Percentiles rank a stretch among this genome's conserved stretches.
These are phyloP conservation scores for Aureobasidium uvarum DNA, from an alignment of 2,329 filamentous ascomycete species.

Conservation along the genomic window DNA sequence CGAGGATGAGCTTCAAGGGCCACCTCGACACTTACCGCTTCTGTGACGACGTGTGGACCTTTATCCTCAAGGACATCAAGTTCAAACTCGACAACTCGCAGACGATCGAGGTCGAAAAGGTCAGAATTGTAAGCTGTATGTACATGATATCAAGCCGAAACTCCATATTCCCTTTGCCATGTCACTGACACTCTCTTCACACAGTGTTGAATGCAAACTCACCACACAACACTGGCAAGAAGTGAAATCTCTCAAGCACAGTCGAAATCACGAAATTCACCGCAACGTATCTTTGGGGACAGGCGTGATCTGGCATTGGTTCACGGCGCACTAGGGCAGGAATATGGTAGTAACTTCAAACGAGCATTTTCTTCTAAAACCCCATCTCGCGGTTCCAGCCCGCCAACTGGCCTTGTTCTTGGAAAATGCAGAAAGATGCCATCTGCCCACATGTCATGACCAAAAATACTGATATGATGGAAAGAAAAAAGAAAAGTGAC, in stretches of 20 bases:
- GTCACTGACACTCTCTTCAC: no score
- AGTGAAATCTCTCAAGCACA: background rate
- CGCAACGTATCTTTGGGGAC: background rate
- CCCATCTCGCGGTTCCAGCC: slow-evolving; percentile 6
- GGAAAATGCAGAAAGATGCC: background rate
- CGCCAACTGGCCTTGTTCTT: background rate
- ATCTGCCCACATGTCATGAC: background rate
- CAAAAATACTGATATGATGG: background rate
- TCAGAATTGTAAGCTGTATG: slow-evolving; percentile 88
- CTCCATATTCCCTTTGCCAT: no score
- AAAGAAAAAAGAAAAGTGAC: background rate
- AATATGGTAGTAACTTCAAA: background rate
- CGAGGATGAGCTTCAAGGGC: slow-evolving; percentile 68
- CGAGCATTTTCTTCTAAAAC: background rate
- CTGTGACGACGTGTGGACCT: slow-evolving; percentile 99
- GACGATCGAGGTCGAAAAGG: slow-evolving; percentile 77
- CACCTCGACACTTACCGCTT: slow-evolving; percentile 98
- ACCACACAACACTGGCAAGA: slow-evolving; percentile 10
- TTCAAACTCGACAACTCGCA: slow-evolving; percentile 88
- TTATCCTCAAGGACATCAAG: slow-evolving; percentile 97
- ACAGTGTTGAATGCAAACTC: slow-evolving; percentile 12
- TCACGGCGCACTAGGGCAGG: background rate
- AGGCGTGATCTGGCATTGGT: background rate
- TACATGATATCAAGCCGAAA: no score
- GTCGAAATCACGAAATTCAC: background rate